Evolutionary conservation across 768 basidiomycete species (phyloP).

Genomic region (Tricholoma flavovirens): DNA sequence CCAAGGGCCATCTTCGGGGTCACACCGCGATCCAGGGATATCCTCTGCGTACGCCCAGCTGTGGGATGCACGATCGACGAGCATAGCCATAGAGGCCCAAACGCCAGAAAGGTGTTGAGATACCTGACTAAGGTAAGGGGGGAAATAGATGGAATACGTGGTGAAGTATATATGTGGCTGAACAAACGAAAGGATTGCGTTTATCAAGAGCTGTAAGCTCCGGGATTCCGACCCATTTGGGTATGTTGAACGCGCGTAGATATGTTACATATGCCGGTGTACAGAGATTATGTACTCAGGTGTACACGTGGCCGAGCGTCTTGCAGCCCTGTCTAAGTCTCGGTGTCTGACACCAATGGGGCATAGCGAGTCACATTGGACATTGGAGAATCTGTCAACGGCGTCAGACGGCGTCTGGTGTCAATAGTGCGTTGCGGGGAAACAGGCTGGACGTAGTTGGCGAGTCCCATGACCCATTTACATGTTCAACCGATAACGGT

Average conservation of each 20-base stretch:
- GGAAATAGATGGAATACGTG: slow-evolving; percentile 13
- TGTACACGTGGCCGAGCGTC: not conserved
- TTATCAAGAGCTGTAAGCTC: slow-evolving; percentile 4
- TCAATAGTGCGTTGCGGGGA: not conserved
- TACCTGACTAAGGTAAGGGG: slow-evolving; percentile 5
- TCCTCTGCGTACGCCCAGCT: slow-evolving; percentile 52
- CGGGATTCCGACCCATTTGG: not conserved
- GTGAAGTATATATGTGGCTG: slow-evolving; percentile 6
- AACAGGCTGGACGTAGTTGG: not conserved
- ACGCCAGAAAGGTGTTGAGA: slow-evolving; percentile 11
- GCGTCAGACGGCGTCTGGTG: not conserved
- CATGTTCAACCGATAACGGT: too few species aligned
- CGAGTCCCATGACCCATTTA: not conserved
- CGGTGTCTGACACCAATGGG: not conserved
- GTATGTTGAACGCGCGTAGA: not conserved
- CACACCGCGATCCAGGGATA: slow-evolving; percentile 56
- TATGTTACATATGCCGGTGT: not conserved
- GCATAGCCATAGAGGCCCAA: slow-evolving; percentile 29
- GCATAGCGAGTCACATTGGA: not conserved
- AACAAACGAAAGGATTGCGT: not conserved
- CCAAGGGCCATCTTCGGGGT: slow-evolving; percentile 62
- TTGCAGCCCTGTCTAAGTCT: too few species aligned
- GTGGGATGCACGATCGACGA: slow-evolving; percentile 31
- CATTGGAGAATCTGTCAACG: not conserved
- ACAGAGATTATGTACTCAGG: not conserved